Base-by-base conservation (phyloP, 257 asterid genomes). In the Capsicum rhomboideum region DNA sequence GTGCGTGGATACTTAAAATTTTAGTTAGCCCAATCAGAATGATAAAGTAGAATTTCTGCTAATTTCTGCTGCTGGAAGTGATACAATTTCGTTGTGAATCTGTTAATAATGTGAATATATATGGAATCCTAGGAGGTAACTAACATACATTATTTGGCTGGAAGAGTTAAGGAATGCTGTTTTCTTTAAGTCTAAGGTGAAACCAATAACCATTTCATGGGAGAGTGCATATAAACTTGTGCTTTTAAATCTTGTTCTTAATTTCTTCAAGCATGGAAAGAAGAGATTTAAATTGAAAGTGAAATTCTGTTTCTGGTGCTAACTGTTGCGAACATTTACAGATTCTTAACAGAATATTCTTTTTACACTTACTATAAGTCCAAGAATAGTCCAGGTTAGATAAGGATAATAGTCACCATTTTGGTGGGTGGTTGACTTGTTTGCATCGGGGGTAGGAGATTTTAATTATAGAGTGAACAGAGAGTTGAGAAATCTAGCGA, bases 1-100 rank as follows among this genome's bases (percentile, higher is more conserved):
- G 99, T 94, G 89, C 82, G 85, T 78, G 80, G 83, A 21, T 44
- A 81, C 54, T 84, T 68, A 61, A 6, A 66, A 67, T 74, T 67
- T 82, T 66, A 67, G 58, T 50, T 50, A 26, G 21, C 37, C 28
- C 11, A 50, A 50, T 50, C 82, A 50, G 82, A 77, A 49, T 50
- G 42, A 72, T 44, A 23, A 49, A 50, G 63, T 77, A 28, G 64
- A 77, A 77, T 28, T 77, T 50, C 40, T 74, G 59, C 50, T 72
- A 21, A 74, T 74, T 21, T 74, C 46, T 77, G 46, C 82, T 77
- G 44, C 46, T 77, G 46, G 64, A 77, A 50, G 23, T 75, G 42
- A 46, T 75, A 75, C 11, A 8, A 77, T 77, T 75, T 9, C 59
- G 10, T 50, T 3, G 61, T 8, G 64, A 28, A 77, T 77, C 82